Conservation (phyloP, 805 yeast genomes). For the Metschnikowia anglica region DNA sequence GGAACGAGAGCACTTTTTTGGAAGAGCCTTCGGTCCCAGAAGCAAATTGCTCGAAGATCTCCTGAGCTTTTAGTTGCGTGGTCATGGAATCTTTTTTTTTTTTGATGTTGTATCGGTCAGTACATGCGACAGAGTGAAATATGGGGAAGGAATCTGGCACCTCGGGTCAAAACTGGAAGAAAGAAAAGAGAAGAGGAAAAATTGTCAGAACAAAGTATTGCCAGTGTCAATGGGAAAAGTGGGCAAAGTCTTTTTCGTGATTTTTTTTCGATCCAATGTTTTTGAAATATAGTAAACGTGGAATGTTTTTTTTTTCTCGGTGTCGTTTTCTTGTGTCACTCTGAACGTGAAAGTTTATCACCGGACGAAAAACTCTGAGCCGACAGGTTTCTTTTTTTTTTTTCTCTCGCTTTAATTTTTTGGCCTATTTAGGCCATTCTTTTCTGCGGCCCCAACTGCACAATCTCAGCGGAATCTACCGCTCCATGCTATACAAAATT, state of each 20-base stretch:
- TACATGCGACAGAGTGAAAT: constrained; percentile 5
- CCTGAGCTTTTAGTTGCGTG: constrained; percentile 24
- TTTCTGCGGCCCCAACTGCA: constrained; percentile 9
- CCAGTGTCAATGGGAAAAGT: too few relatives aligned
- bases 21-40: constrained; percentile 22
- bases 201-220: too few relatives aligned
- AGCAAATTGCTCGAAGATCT: constrained; percentile 42
- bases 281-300: neutral
- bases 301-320: neutral
- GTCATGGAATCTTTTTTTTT: constrained; percentile 18
- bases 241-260: too few relatives aligned
- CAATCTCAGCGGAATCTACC: neutral
- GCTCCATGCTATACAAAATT: neutral
- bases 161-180: neutral
- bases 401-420: constrained; percentile 1
- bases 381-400: constrained; percentile 7
- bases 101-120: neutral
- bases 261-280: neutral
- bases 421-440: constrained; percentile 2
- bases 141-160: constrained; percentile 2
- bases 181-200: neutral
- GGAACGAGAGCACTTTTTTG: constrained; percentile 32
- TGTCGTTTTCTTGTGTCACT: neutral
- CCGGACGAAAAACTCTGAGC: constrained; percentile 6
- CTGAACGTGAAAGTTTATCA: constrained; percentile 7